These are phyloP conservation scores for Aegilops longissima DNA, from an alignment of 176 grass and related monocot species.

Conservation along the genomic window DNA sequence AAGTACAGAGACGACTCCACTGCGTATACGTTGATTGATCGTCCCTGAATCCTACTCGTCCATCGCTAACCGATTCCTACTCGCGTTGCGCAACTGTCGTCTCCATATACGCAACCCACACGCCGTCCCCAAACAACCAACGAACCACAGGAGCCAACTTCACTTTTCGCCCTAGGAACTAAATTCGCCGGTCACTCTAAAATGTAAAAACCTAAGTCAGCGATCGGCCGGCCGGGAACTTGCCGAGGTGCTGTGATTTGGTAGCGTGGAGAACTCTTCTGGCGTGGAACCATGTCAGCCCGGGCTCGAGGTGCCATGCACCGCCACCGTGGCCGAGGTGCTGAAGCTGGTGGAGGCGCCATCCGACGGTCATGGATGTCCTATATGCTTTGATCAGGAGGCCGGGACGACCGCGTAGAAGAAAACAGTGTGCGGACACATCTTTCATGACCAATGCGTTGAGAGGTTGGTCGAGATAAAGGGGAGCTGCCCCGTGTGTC, in stretches of 20 bases:
- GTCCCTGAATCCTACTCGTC: no score
- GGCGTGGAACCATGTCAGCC: background rate
- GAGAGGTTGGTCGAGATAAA: background rate
- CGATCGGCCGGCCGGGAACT: no score
- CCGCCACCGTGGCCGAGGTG: background rate
- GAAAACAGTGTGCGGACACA: background rate
- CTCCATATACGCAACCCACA: no score
- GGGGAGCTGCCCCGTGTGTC: background rate
- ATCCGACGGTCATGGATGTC: background rate
- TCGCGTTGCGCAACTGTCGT: no score
- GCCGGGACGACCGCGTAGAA: background rate
- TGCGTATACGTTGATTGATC: no score
- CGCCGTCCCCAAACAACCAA: no score
- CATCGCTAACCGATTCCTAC: no score
- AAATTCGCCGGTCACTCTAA: no score
- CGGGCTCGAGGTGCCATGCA: background rate
- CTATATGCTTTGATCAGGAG: background rate
- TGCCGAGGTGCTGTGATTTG: background rate
- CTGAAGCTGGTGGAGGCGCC: background rate
- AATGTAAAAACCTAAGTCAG: no score
- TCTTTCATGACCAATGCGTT: background rate
- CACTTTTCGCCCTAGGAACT: no score
- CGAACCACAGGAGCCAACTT: no score
- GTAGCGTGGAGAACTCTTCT: background rate
- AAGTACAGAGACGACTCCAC: no score